These are phyloP conservation scores for Paraphaeosphaeria sporulosa DNA, from an alignment of 2,329 filamentous ascomycete species.

Conservation along the genomic window DNA sequence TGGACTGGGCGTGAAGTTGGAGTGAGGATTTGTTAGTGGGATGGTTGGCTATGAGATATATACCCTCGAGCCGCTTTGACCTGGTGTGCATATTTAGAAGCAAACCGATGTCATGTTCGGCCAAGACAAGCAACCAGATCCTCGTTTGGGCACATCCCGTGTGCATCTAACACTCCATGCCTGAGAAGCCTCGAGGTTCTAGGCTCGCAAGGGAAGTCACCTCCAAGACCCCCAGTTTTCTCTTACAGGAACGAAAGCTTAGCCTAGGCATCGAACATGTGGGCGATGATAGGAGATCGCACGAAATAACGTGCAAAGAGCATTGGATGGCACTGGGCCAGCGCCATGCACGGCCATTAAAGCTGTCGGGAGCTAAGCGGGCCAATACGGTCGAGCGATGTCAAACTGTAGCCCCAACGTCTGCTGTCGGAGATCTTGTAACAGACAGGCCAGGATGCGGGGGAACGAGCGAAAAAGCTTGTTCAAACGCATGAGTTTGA, in stretches of 20 bases:
- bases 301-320: conserved; percentile 44
- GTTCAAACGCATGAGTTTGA: conserved; percentile 49
- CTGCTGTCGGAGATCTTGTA: conserved; percentile 44
- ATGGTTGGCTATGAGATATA: conserved; percentile 13
- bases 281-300: conserved; percentile 22
- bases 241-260: conserved; percentile 37
- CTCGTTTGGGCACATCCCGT: conserved; percentile 36
- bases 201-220: conserved; percentile 28
- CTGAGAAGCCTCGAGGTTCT: conserved; percentile 38
- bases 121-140: conserved; percentile 23
- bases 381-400: conserved; percentile 27
- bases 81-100: conserved; percentile 19
- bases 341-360: conserved; percentile 24
- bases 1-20: conserved; percentile 23
- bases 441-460: conserved; percentile 36
- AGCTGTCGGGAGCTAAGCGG: conserved; percentile 26
- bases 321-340: conserved; percentile 30
- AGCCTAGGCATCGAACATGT: conserved; percentile 25
- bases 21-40: conserved; percentile 9
- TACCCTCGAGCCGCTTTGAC: conserved; percentile 19
- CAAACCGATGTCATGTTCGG: conserved; percentile 20
- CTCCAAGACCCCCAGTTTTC: conserved; percentile 31
- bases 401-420: conserved; percentile 39
- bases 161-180: conserved; percentile 44
- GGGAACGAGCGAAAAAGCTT: conserved; percentile 31